Base-by-base conservation (phyloP, 2,329 filamentous ascomycete genomes). In the Aureobasidium sp. region DNA sequence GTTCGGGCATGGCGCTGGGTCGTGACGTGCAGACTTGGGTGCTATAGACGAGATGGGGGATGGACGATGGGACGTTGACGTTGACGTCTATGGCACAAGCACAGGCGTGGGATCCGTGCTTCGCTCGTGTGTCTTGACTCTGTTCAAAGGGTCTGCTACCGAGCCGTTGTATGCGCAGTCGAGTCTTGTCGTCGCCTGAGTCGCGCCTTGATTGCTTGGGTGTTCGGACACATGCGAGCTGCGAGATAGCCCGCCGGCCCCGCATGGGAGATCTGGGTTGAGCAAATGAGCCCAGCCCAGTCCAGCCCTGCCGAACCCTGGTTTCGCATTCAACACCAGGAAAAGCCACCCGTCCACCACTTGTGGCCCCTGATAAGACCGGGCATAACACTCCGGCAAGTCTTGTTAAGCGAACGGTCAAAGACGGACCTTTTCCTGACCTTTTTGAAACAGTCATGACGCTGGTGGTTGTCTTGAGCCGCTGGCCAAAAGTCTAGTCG, bases 1-100 rank as follows among this genome's bases (percentile, higher is more conserved):
- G 60, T 56, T 62, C 60, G 3, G 29, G 49, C 60, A 62, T 62
- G 45, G 5, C 34, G 45, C 8, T 20, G 22, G n/a, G 20, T 41
- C 25, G 51, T 41, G 36, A 41, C 51, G 34, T 51, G n/a, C 11
- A 22, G n/a, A 34, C 31, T 12, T 12, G 31, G 31, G 12, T 34
- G 31, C 31, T 34, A 9, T 9, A 34, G 9, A 34, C 31, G 31
- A 34, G 31, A 34, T 34, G 31, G 31, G 22, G 11, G 17, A 20
- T 48, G 15, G 29, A 51, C 31, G 48, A 27, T 41, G 45, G 15
- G 29, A 51, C 31, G 48, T 39, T 41, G 45, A 31, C 8, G 25
- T 25, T 49, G 49, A 51, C 41, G 49, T 17, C 34, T 41, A 27
- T 20, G 17, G 49, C 12, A n/a, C 27, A 14, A 22, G 34, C 15